phyloP scores from a whole-genome alignment of 805 yeast species.

The Lachancea fermentati region DNA sequence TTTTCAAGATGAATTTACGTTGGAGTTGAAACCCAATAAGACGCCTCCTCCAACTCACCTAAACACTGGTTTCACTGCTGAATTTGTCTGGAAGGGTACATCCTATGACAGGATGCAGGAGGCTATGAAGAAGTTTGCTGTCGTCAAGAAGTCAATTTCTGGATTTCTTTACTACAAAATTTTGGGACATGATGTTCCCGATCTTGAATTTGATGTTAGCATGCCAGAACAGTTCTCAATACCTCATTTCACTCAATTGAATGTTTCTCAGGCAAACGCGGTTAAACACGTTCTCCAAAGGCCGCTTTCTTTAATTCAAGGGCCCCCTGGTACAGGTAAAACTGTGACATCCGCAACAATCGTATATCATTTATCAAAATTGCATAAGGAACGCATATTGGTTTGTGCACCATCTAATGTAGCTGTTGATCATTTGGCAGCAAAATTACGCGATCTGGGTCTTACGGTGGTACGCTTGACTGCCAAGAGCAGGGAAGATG shows the following conservation, averaged over 20 bases:
- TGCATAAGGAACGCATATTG: conserved; percentile 58
- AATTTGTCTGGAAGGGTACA: conserved; percentile 84
- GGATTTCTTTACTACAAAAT: conserved; percentile 71
- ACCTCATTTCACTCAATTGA: conserved; percentile 63
- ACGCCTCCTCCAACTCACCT: conserved; percentile 47
- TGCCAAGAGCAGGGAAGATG: conserved; percentile 77
- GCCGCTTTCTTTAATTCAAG: conserved; percentile 81
- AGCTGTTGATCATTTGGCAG: conserved; percentile 87
- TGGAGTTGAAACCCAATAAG: conserved; percentile 52
- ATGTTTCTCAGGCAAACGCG: conserved; percentile 75
- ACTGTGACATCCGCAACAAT: conserved; percentile 91
- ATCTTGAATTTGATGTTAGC: conserved; percentile 53
- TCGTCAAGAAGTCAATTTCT: conserved; percentile 60
- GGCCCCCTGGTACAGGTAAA: conserved; percentile 97
- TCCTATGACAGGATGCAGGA: conserved; percentile 79
- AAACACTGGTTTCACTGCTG: conserved; percentile 68
- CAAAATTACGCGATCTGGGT: conserved; percentile 63
- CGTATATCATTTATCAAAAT: conserved; percentile 63
- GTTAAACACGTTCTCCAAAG: conserved; percentile 60
- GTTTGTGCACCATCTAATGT: conserved; percentile 96
- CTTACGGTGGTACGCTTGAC: conserved; percentile 71
- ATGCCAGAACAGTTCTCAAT: conserved; percentile 59
- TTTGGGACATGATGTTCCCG: conserved; percentile 71
- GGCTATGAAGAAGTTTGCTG: conserved; percentile 69
- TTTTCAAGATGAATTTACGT: conserved; percentile 58